These are phyloP conservation scores for Arachnomyces sp. DNA, from an alignment of 2,329 filamentous ascomycete genomes.

Conservation along the genomic window DNA sequence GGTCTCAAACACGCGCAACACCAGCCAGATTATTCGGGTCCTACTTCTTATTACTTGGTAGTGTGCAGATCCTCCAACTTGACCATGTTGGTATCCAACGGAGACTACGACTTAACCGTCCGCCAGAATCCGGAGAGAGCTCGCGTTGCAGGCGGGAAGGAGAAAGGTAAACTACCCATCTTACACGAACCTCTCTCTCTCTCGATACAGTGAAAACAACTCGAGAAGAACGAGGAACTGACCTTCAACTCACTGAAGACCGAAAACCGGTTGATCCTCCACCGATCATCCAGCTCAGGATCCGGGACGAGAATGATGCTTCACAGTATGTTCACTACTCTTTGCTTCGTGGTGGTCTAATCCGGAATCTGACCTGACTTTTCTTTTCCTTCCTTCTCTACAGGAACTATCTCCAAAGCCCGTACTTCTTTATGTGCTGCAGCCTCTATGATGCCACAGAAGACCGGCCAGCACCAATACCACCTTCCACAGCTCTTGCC, in stretches of 20 bases:
- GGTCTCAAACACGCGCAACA: not conserved
- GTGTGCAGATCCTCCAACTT: slow-evolving; percentile 11
- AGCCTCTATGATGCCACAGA: slow-evolving; percentile 47
- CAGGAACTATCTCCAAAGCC: slow-evolving; percentile 57
- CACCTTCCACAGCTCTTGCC: slow-evolving; percentile 50
- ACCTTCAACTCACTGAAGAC: slow-evolving; percentile 40
- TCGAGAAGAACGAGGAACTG: slow-evolving; percentile 1
- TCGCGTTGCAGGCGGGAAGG: slow-evolving; percentile 63
- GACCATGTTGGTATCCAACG: slow-evolving; percentile 36
- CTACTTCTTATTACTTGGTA: slow-evolving; percentile 23
- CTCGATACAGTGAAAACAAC: no score
- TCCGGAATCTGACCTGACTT: slow-evolving; percentile 6
- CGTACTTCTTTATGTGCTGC: slow-evolving; percentile 57
- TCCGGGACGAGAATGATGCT: slow-evolving; percentile 43
- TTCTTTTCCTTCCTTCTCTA: slow-evolving; percentile 1
- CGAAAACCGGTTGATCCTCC: slow-evolving; percentile 81
- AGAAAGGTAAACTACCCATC: slow-evolving; percentile 52
- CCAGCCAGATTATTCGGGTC: slow-evolving; percentile 3
- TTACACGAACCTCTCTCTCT: no score
- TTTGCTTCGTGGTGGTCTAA: slow-evolving; percentile 5
- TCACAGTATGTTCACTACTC: slow-evolving; percentile 46
- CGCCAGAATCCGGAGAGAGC: slow-evolving; percentile 62
- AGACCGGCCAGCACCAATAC: slow-evolving; percentile 34
- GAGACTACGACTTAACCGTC: slow-evolving; percentile 51
- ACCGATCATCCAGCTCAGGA: slow-evolving; percentile 67